Evolutionary conservation across 345 rosid genomes (phyloP), one percentile per base, ranked within the genome.

Genomic region (Acer campestre): DNA sequence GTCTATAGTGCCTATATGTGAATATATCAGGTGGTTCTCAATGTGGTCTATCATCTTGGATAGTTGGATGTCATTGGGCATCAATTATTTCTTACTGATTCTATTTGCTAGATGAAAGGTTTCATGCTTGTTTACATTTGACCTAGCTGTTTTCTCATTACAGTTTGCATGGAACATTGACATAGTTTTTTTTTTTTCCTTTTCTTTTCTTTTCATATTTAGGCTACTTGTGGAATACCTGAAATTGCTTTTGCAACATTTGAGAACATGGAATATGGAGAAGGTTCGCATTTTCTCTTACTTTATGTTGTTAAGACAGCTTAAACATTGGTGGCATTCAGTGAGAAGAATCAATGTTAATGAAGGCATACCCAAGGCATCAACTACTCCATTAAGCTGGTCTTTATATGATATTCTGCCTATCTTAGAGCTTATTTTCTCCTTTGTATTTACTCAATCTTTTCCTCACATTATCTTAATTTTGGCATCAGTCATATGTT

Each of bases 221-320:
- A 93, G 98, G 99, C 98, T 78, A 89, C 96, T 74, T 93, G 97
- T 53, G 97, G 98, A 80, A 89, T 93, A 82, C 99, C 99, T 7
- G 98, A 95, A 84, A 86, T 95, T 81, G 93, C 97, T 84, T 87
- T 90, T 86, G 46, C 98, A 31, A 95, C 98, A 55, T 95, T 92
- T 79, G 98, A 95, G 88, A 95, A 93, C 84, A 95, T 95, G 99
- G 98, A 93, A 88, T 95, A 91, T 42, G 97, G 96, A 83, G 98
- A 93, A 95, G 99, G 99, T 95, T 84, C 75, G 82, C 64, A 55
- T 80, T 40, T 70, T 68, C 80, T 49, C 76, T 71, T 71, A 22
- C 66, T 78, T 76, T 75, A 22, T 22, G 46, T 56, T 74, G 22
- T 46, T 62, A 63, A 22, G 27, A 55, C 10, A 17, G 23, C 6